Base-by-base conservation (phyloP, 805 yeast species). In the Cyberlindnera mississippiensis region DNA sequence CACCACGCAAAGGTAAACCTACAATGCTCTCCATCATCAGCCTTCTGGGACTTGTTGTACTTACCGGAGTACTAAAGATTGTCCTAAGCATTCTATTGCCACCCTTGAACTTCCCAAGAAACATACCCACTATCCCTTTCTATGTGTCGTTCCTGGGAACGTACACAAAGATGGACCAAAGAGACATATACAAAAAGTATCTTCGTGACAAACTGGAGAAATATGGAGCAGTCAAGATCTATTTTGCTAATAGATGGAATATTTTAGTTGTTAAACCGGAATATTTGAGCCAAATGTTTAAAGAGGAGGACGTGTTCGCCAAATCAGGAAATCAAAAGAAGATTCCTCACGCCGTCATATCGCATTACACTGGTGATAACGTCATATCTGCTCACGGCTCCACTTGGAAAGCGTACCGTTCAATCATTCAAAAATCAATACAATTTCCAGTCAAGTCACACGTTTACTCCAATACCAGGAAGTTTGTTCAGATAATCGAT, bases 241-340 rank as follows among this genome's bases (percentile, higher is more conserved):
- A 69, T 52, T 78, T 77, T 62, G 84, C 78, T 6, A 74, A 80
- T 1, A 66, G 79, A 43, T 78, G 84, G 84, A 78, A 78, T 49
- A 69, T 77, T 16, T 55, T 78, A 24, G 75, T 78, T 1, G 64
- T 75, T 2, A 66, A 56, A 37, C 82, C 82, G 2, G 68, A 69
- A 26, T 66, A 58, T 39, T 57, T 78, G 45, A 55, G 59, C 6
- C 72, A 72, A 40, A 55, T 78, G 7, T 67, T 77, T 45, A 71
- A 66, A 49, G 66, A 75, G 39, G 80, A 77, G 42, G 63, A 68
- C 15, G 57, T 67, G 1, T 78, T 68, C 58, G 77, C 75, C 4
- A 78, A 78, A 47, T 75, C 81, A 52, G 84, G 84, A 0, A 78
- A 78, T 42, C 80, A 76, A 16, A 66, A 69, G 42, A 78, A 78